phyloP scores from a whole-genome alignment of 2,329 filamentous ascomycete species.

The Emericellopsis cladophorae region DNA sequence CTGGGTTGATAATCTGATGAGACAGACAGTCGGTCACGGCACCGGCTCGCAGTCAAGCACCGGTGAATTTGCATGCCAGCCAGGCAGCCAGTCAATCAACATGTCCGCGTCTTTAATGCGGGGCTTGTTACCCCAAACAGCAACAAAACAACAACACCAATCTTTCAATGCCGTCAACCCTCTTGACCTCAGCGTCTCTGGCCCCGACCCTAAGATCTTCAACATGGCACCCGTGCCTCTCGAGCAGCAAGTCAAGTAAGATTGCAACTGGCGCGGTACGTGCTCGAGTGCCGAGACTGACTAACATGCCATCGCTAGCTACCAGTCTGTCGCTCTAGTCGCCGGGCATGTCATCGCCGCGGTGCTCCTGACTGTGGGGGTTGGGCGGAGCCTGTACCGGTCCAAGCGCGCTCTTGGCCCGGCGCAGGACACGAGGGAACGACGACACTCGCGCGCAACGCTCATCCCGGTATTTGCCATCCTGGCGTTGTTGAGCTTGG shows the following conservation, averaged over 20 bases:
- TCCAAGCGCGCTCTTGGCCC: slow-evolving; percentile 15
- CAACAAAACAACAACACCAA: not conserved
- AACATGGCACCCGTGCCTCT: slow-evolving; percentile 12
- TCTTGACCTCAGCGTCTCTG: not conserved
- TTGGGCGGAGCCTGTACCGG: slow-evolving; percentile 10
- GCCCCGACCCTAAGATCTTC: not conserved
- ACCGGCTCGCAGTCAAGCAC: too few relatives aligned
- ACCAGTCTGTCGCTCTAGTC: slow-evolving; percentile 6
- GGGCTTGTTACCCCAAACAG: not conserved
- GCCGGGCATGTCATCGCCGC: slow-evolving; percentile 8
- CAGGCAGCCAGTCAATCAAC: too few relatives aligned
- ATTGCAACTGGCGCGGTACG: not conserved
- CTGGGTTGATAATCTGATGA: too few relatives aligned
- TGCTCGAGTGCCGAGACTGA: not conserved
- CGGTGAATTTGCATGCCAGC: too few relatives aligned
- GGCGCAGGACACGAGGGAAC: slow-evolving; percentile 20
- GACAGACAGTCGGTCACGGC: too few relatives aligned
- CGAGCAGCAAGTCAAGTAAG: slow-evolving; percentile 9
- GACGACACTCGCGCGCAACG: slow-evolving; percentile 12
- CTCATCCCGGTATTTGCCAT: slow-evolving; percentile 23
- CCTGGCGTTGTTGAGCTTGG: slow-evolving; percentile 31
- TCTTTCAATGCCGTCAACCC: not conserved
- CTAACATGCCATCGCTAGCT: slow-evolving; percentile 5
- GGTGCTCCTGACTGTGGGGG: slow-evolving; percentile 7
- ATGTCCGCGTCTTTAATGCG: not conserved